Conservation (phyloP, 345 rosid genomes). For the Brassica rapa region DNA sequence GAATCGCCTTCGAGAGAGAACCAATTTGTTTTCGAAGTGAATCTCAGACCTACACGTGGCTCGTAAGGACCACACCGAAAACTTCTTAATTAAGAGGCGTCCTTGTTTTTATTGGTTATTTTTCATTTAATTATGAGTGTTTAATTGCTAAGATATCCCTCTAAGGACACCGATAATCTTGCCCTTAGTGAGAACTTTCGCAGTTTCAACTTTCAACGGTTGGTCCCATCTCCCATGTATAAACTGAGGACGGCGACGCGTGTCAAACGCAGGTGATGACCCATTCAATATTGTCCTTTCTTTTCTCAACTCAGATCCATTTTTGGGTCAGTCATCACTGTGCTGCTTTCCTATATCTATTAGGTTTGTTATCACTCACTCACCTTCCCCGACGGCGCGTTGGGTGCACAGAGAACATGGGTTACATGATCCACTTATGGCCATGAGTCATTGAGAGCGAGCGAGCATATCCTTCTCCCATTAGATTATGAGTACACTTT, state of each 20-base stretch:
- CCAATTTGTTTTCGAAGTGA: too few relatives aligned
- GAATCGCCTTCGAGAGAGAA: too few relatives aligned
- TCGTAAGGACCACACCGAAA: too few relatives aligned
- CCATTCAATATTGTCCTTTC: conserved; percentile 25
- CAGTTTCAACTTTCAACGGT: conserved; percentile 1
- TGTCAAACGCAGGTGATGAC: conserved; percentile 34
- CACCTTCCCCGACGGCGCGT: conserved; percentile 32
- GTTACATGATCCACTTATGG: conserved; percentile 32
- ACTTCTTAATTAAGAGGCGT: too few relatives aligned
- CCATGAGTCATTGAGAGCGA: conserved; percentile 19
- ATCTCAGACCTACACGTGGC: too few relatives aligned
- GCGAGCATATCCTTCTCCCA: conserved; percentile 8
- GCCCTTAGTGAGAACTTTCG: background rate
- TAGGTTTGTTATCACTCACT: background rate
- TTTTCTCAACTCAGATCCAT: conserved; percentile 23
- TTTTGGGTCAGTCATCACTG: conserved; percentile 6
- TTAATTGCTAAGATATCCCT: too few relatives aligned
- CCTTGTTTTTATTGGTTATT: too few relatives aligned
- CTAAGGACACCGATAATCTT: too few relatives aligned
- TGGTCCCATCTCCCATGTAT: background rate
- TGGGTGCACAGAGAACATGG: conserved; percentile 31
- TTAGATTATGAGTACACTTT: conserved; percentile 12
- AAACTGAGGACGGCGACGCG: conserved; percentile 35
- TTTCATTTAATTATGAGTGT: too few relatives aligned
- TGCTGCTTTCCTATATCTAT: conserved; percentile 13